These are phyloP conservation scores for Naganishia friedmannii DNA, from an alignment of 768 basidiomycete genomes.

Conservation along the genomic window DNA sequence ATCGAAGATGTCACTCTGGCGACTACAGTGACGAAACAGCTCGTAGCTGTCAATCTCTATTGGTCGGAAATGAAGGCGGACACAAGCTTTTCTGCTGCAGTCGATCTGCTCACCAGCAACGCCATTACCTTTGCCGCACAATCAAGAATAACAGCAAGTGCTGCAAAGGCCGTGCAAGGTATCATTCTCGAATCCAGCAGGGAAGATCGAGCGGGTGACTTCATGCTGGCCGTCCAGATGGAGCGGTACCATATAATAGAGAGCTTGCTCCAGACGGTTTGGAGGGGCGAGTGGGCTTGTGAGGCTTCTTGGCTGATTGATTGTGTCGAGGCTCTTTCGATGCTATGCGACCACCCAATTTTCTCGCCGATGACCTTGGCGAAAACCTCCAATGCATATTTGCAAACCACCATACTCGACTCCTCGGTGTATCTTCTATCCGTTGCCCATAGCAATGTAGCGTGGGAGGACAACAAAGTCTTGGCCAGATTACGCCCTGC, in stretches of 20 bases:
- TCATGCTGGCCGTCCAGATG: slow-evolving; percentile 18
- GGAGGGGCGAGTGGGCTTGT: slow-evolving; percentile 11
- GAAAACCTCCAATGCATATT: background rate
- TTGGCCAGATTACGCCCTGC: background rate
- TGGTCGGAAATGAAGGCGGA: slow-evolving; percentile 23
- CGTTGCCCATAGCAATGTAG: slow-evolving; percentile 6
- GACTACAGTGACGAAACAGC: slow-evolving; percentile 11
- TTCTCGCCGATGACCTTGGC: slow-evolving; percentile 12
- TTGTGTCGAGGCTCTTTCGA: slow-evolving; percentile 19
- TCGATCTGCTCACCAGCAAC: slow-evolving; percentile 5
- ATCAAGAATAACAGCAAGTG: slow-evolving; percentile 3
- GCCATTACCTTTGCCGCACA: slow-evolving; percentile 15
- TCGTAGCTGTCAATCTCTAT: slow-evolving; percentile 18
- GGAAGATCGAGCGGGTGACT: slow-evolving; percentile 25
- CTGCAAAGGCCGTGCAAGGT: slow-evolving; percentile 19
- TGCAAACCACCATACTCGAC: slow-evolving; percentile 18
- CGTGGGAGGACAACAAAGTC: slow-evolving; percentile 8
- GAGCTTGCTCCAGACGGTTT: slow-evolving; percentile 24
- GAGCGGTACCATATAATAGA: slow-evolving; percentile 25
- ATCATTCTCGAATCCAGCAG: slow-evolving; percentile 6
- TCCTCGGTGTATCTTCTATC: slow-evolving; percentile 11
- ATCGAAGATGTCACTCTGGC: background rate
- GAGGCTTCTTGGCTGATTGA: slow-evolving; percentile 12
- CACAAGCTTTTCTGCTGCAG: slow-evolving; percentile 19
- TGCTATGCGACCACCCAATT: slow-evolving; percentile 14